phyloP scores from a whole-genome alignment of 2,329 filamentous ascomycete genomes.

The Colletotrichum tropicale region DNA sequence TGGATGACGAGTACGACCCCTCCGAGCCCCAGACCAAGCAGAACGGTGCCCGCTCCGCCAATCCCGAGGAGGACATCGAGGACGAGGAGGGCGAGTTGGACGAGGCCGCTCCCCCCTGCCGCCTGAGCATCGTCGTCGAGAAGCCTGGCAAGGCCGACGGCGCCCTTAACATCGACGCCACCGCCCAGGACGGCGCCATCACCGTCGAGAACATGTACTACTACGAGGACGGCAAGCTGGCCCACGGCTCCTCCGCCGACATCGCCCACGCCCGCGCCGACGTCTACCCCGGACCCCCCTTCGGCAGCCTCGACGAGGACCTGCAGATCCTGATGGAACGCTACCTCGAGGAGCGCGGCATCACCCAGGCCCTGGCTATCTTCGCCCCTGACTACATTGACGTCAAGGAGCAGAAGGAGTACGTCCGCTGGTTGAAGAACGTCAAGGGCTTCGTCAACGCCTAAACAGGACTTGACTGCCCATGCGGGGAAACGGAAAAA shows the following conservation, averaged over 20 bases:
- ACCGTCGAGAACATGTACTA: conserved; percentile 91
- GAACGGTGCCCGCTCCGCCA: conserved; percentile 57
- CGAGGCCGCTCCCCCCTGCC: conserved; percentile 74
- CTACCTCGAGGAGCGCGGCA: conserved; percentile 92
- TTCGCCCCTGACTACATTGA: conserved; percentile 98
- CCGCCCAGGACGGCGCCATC: conserved; percentile 85
- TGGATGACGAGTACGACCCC: conserved; percentile 55
- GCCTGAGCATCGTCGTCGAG: conserved; percentile 86
- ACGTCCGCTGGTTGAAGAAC: conserved; percentile 85
- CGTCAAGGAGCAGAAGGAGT: conserved; percentile 98
- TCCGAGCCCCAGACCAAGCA: conserved; percentile 56
- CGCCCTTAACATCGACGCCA: conserved; percentile 84
- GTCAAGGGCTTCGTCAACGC: conserved; percentile 86
- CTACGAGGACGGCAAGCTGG: conserved; percentile 79
- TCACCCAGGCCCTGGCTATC: conserved; percentile 83
- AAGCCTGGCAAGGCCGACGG: conserved; percentile 75
- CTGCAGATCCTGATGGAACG: conserved; percentile 90
- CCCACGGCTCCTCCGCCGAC: conserved; percentile 77
- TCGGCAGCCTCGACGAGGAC: conserved; percentile 94
- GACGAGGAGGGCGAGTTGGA: conserved; percentile 52
- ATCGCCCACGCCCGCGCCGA: conserved; percentile 77
- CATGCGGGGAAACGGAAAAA: not conserved
- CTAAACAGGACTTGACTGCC: conserved; percentile 40
- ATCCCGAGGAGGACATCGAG: conserved; percentile 57
- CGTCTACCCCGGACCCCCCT: conserved; percentile 89